Evolutionary conservation across 768 basidiomycete genomes (phyloP), one percentile per base, ranked within the genome.

Genomic region (Phylloporus rhodoxanthus): DNA sequence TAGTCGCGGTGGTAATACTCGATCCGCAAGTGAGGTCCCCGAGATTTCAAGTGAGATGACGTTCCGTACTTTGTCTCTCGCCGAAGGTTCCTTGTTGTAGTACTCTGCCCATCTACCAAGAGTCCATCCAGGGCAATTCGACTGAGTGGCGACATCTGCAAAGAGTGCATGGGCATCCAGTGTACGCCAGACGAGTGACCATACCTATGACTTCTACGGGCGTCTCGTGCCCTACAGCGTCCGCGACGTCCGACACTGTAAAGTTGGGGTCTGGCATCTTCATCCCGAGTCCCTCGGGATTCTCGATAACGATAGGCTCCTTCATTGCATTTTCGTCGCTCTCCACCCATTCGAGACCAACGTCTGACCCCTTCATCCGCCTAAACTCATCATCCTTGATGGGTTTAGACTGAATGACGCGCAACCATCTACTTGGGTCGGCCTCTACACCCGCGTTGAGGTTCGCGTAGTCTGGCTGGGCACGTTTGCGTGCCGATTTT

Each of bases 41-140:
- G 90, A 90, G 21, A 98, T 85, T 66, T 99, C 95, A 43, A 98
- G 72, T 2, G 91, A 93, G 48, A 99, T 99, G 26, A 99, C 91
- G 61, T 99, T 99, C 53, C 85, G 81, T 29, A 96, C 82, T 66
- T 91, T 95, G 62, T 94, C 90, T 46, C 87, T 80, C 38, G 76
- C 72, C 6, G 76, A 71, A 1, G 82, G 75, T 17, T 87, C 82
- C 13, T 79, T 72, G 52, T 81, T 75, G 65, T 85, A 89, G 63
- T 95, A 95, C 51, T 86, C 84, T 4, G 85, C 89, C 95, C 95
- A 99, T 68, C 82, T 86, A 8, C 79, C 84, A 3, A 99, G 70
- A 14, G 84, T 90, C 96, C 95, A 98, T 10, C 88, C 87, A 14
- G 89, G 78, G 15, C 82, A 75, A 25, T 84, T 86, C 0, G 87